Conservation (phyloP, 164 flowering plant species). For the Santalum album region DNA sequence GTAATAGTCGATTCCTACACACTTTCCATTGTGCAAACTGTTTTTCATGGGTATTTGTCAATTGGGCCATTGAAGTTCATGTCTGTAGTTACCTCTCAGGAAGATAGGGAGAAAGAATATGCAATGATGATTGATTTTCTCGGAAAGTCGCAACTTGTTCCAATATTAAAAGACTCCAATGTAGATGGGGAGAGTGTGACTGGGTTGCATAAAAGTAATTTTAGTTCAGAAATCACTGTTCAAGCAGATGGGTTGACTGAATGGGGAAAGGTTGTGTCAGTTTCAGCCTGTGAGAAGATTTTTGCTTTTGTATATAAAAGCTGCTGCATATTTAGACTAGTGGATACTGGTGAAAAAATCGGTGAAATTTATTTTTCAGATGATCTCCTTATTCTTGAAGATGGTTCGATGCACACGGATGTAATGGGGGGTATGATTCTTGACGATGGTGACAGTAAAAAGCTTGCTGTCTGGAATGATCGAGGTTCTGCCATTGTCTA, state of each 20-base stretch:
- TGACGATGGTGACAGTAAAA: conserved; percentile 18
- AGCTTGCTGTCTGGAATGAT: conserved; percentile 60
- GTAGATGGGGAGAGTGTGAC: conserved; percentile 23
- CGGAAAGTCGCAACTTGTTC: conserved; percentile 48
- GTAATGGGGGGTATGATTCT: conserved; percentile 59
- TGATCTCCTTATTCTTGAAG: conserved; percentile 27
- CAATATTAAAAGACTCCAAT: conserved; percentile 35
- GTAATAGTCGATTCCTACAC: conserved; percentile 78
- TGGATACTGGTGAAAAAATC: conserved; percentile 25
- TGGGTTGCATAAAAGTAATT: conserved; percentile 23
- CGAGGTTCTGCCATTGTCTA: conserved; percentile 56
- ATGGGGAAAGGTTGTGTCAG: conserved; percentile 32
- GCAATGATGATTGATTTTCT: conserved; percentile 47
- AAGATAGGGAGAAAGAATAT: conserved; percentile 31
- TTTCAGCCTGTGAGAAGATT: conserved; percentile 40
- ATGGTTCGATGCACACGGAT: conserved; percentile 19
- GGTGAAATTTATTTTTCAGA: conserved; percentile 57
- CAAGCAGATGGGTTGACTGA: conserved; percentile 26
- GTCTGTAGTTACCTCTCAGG: conserved; percentile 40
- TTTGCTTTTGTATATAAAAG: conserved; percentile 46
- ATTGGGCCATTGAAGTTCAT: conserved; percentile 61
- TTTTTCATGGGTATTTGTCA: conserved; percentile 64
- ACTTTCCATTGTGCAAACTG: conserved; percentile 64
- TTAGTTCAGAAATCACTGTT: conserved; percentile 17
- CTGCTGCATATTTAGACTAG: conserved; percentile 52